A percentile compares a stretch with the other conserved stretches of the same genome.
phyloP scores from a whole-genome alignment of 2,329 filamentous ascomycete genomes.

The Pseudogymnoascus sp. region DNA sequence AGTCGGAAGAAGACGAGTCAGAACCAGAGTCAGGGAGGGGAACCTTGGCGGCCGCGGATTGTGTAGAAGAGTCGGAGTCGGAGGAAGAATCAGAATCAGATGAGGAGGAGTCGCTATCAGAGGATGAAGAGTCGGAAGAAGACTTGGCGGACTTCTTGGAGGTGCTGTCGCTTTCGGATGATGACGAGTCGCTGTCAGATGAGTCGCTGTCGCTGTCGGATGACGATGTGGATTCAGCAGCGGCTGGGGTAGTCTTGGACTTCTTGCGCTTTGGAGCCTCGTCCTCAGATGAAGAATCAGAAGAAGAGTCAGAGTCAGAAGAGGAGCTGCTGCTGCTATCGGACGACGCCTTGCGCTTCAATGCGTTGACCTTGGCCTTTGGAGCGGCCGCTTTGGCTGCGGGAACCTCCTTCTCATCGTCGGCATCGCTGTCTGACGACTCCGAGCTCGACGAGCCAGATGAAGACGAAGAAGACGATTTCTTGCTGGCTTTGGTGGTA shows the following conservation, averaged over 20 bases:
- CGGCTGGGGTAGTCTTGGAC: conserved; percentile 30
- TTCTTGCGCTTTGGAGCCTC: conserved; percentile 43
- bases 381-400: conserved; percentile 20
- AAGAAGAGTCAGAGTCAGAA: conserved; percentile 26
- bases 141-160: conserved; percentile 6
- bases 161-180: neutral
- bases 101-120: conserved; percentile 2
- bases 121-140: conserved; percentile 1
- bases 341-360: conserved; percentile 47
- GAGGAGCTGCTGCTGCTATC: conserved; percentile 32
- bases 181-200: neutral
- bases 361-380: conserved; percentile 31
- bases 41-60: conserved; percentile 16
- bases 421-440: conserved; percentile 41
- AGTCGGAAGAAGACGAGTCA: conserved; percentile 36
- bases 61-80: conserved; percentile 17
- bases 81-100: conserved; percentile 22
- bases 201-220: conserved; percentile 18
- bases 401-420: conserved; percentile 37
- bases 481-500: conserved; percentile 26
- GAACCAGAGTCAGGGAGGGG: conserved; percentile 33
- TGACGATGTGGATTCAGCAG: conserved; percentile 33
- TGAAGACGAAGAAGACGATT: conserved; percentile 28
- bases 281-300: conserved; percentile 32
- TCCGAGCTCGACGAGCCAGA: conserved; percentile 32